Evolutionary conservation across 1,284 basidiomycete species (phyloP).

Genomic region (Papiliotrema flavescens): DNA sequence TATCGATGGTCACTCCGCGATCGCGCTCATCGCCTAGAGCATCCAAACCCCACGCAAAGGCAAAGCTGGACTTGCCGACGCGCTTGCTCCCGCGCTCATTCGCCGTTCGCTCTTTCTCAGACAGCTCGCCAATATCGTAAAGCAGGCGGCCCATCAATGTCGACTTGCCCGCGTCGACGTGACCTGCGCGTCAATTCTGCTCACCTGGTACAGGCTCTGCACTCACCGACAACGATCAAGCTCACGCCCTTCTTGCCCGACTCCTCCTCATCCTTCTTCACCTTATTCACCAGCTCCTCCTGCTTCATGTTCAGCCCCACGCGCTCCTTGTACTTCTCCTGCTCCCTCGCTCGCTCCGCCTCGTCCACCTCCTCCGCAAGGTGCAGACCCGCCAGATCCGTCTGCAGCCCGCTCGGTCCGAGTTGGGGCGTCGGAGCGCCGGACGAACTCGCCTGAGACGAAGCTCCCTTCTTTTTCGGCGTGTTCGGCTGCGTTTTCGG

Average conservation of each 20-base stretch:
- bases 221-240: constrained; percentile 86
- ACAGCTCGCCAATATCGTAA: constrained; percentile 83
- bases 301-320: constrained; percentile 68
- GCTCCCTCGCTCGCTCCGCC: constrained; percentile 50
- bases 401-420: constrained; percentile 29
- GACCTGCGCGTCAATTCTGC: constrained; percentile 59
- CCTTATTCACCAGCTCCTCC: constrained; percentile 83
- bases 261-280: constrained; percentile 58
- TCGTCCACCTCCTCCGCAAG: constrained; percentile 53
- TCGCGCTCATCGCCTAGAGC: constrained; percentile 89
- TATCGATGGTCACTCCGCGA: constrained; percentile 95
- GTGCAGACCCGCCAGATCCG: constrained; percentile 71
- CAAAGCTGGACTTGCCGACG: constrained; percentile 90
- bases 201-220: neutral
- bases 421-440: constrained; percentile 45
- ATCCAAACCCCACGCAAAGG: constrained; percentile 97
- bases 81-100: constrained; percentile 91
- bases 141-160: constrained; percentile 93
- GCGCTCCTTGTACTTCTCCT: constrained; percentile 53
- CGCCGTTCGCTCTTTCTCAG: constrained; percentile 75
- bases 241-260: constrained; percentile 69
- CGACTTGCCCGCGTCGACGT: constrained; percentile 98
- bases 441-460: constrained; percentile 21
- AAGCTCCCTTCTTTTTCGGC: constrained; percentile 19
- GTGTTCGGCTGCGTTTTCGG: constrained; percentile 20